Conservation (phyloP, 352 stramenopile species). For the Pythium aphanidermatum region DNA sequence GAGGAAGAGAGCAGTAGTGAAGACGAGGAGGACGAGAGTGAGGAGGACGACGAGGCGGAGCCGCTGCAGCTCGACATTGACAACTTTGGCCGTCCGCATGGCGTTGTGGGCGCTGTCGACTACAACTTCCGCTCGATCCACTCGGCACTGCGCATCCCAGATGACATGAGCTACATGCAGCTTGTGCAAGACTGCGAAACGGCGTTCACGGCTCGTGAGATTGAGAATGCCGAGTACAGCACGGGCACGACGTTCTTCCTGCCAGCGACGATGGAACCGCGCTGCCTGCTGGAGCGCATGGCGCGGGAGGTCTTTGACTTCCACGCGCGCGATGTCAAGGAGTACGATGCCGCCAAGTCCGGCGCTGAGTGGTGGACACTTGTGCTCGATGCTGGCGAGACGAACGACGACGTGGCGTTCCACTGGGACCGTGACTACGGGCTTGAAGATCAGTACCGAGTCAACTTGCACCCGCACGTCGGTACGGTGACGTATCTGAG, state of each 20-base stretch:
- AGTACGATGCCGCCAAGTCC: slow-evolving; percentile 43
- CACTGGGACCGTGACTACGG: slow-evolving; percentile 91
- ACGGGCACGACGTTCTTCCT: slow-evolving; percentile 54
- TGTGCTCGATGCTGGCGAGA: slow-evolving; percentile 41
- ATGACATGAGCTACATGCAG: slow-evolving; percentile 24
- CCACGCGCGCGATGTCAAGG: slow-evolving; percentile 39
- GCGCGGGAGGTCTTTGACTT: slow-evolving; percentile 73
- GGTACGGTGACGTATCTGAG: slow-evolving; percentile 71
- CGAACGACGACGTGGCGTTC: slow-evolving; percentile 76
- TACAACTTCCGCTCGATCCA: slow-evolving; percentile 27
- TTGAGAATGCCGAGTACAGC: slow-evolving; percentile 50
- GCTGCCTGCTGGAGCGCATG: slow-evolving; percentile 64
- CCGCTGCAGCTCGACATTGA: slow-evolving; percentile 24
- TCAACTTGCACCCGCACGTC: slow-evolving; percentile 75
- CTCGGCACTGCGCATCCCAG: slow-evolving; percentile 11
- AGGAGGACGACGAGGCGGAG: slow-evolving; percentile 12
- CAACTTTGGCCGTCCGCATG: slow-evolving; percentile 25
- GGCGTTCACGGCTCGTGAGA: slow-evolving; percentile 39
- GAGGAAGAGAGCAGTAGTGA: background rate
- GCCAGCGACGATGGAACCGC: slow-evolving; percentile 34
- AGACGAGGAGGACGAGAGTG: slow-evolving; percentile 6
- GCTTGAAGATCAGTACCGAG: slow-evolving; percentile 54
- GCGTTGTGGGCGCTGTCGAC: slow-evolving; percentile 18
- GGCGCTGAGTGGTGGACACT: slow-evolving; percentile 89
- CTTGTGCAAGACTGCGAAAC: slow-evolving; percentile 36